Base-by-base conservation (phyloP, 1,139 yeast species). In the Suhomyces yuchorum region DNA sequence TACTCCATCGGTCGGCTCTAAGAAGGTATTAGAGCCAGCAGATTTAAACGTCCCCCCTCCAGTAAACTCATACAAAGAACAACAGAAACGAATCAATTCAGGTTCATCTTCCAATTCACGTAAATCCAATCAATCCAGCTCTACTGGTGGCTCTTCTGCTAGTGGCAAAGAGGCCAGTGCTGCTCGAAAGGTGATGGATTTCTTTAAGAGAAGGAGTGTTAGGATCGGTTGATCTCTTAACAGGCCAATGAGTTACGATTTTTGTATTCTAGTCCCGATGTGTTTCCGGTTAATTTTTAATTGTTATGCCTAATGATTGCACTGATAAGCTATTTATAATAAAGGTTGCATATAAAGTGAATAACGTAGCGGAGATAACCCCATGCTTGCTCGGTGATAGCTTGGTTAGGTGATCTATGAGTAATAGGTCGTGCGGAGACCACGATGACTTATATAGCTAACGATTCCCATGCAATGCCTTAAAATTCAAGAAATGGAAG, bases 161-260 rank as follows among this genome's bases (percentile, higher is more conserved):
- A 62, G 57, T 51, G 69, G 67, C 56, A 80, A 77, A 54, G 86
- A 82, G 56, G 82, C 84, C 30, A 84, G 91, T 47, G 86, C 92
- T 2, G 89, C 92, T 12, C 81, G 84, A 59, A 84, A 83, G 58
- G 92, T 87, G 22, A 82, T 87, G 81, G 92, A 87, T 63, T 87
- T 87, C 63, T 86, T 87, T 70, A 86, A 85, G 63, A 79, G 93
- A 66, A 81, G 90, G 68, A 86, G 92, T 64, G 80, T 81, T 12
- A 60, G 75, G 52, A 67, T 72, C 20, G 54, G 50, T 22, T 53
- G 38, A 48, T 17, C 18, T 22, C 19, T 26, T 26, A 18, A 20
- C 40, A 20, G 14, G 30, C 22, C 32, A 15, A 44, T 36, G 48
- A 46, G 45, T 46, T 34, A 42, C 33, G 48, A 46, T 28, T 33